Conservation (phyloP, 1,139 yeast genomes). For the Blastobotrys arbuscula region DNA sequence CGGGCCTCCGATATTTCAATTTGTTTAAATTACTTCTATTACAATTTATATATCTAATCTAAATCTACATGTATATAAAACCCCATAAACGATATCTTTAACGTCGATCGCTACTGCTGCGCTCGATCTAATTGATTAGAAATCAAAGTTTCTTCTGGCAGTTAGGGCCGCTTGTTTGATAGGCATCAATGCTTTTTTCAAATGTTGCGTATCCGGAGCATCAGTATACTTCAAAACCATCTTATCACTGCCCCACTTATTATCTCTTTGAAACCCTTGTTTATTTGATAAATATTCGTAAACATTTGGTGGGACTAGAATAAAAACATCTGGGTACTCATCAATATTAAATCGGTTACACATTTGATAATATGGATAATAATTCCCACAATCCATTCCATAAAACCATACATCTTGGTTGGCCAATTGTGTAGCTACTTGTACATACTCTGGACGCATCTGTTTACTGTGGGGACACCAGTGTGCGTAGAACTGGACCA, state of each 20-base stretch:
- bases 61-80: too few species aligned
- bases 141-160: neutral
- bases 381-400: slow-evolving; percentile 78
- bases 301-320: slow-evolving; percentile 1
- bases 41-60: too few species aligned
- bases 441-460: slow-evolving; percentile 58
- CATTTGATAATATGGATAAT: slow-evolving; percentile 1
- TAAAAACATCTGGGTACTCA: slow-evolving; percentile 4
- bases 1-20: too few species aligned
- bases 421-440: slow-evolving; percentile 52
- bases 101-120: neutral
- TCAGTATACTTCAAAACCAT: neutral
- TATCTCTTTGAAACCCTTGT: neutral
- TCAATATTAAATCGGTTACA: slow-evolving; percentile 2
- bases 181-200: neutral
- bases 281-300: neutral
- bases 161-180: neutral
- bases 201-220: neutral
- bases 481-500: slow-evolving; percentile 93
- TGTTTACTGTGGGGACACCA: slow-evolving; percentile 89
- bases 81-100: neutral
- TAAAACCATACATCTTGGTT: slow-evolving; percentile 65
- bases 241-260: neutral
- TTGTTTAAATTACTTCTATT: too few species aligned
- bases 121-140: too few species aligned